Evolutionary conservation across 2,329 filamentous ascomycete genomes (phyloP).

Genomic region (Lasiodiplodia gonubiensis): DNA sequence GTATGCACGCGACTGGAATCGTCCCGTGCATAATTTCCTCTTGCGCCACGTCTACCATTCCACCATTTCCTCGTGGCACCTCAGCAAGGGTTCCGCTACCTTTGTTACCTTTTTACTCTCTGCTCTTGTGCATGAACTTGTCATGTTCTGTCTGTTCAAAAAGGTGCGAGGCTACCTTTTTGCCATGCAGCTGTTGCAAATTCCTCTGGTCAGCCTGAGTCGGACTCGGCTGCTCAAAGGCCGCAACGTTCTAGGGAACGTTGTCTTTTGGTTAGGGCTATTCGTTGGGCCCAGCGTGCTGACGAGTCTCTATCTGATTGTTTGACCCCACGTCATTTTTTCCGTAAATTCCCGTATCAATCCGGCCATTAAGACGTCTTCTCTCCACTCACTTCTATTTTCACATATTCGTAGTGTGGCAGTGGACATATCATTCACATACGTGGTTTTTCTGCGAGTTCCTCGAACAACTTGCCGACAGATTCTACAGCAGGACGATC

Average conservation of each 20-base stretch:
- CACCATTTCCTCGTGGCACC: slow-evolving; percentile 73
- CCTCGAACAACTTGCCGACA: too few relatives aligned
- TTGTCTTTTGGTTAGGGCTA: slow-evolving; percentile 80
- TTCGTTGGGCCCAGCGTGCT: slow-evolving; percentile 74
- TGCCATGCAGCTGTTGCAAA: slow-evolving; percentile 73
- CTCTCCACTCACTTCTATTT: not conserved
- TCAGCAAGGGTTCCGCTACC: slow-evolving; percentile 73
- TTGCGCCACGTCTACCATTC: slow-evolving; percentile 80
- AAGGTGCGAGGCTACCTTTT: slow-evolving; percentile 77
- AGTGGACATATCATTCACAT: too few relatives aligned
- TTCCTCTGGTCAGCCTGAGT: slow-evolving; percentile 72
- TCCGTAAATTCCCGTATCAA: not conserved
- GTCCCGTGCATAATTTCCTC: slow-evolving; percentile 79
- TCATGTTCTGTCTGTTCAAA: slow-evolving; percentile 82
- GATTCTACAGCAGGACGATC: too few relatives aligned
- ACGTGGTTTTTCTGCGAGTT: too few relatives aligned
- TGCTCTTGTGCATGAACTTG: slow-evolving; percentile 73
- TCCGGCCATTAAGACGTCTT: not conserved
- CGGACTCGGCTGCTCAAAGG: slow-evolving; percentile 70
- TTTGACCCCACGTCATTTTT: slow-evolving; percentile 36
- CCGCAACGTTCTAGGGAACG: slow-evolving; percentile 69
- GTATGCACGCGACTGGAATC: slow-evolving; percentile 81
- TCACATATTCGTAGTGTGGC: not conserved
- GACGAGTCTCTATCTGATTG: slow-evolving; percentile 58
- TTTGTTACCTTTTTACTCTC: slow-evolving; percentile 77